Evolutionary conservation across 139 green algal species (phyloP), one percentile per base, ranked within the genome.

Genomic region (Asterochloris sp.): DNA sequence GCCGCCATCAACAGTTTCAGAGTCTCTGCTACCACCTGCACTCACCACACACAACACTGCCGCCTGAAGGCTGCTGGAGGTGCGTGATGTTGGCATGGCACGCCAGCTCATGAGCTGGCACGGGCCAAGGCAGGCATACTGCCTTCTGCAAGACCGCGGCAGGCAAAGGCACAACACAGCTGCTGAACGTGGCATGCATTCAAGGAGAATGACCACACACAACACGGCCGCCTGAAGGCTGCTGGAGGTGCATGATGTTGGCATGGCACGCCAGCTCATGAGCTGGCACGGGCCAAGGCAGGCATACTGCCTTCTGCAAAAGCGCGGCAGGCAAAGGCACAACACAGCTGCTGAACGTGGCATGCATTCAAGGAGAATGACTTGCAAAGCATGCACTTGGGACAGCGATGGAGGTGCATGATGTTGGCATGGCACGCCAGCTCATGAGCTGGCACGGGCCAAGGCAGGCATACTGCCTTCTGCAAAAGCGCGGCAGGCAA

Each of bases 21-120:
- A 10, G 16, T 26, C 63, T 81, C 77, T 12, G 63, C 77, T 21
- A 73, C 26, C 13, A 81, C 62, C 77, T 81, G 63, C 77, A 81
- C n/a, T 27, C 69, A 0, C n/a, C 24, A 26, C 21, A 54, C 38
- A 54, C 38, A 54, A 54, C 38, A 54, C 6, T 2, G 38, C 24
- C 69, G 17, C 14, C 10, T 29, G 24, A 27, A 17, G 24, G 15
- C 0, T 54, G 66, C 17, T 21, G 8, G 29, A 27, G 29, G 13
- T 17, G n/a, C 29, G 0, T 76, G 69, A 76, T 27, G 19, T 13
- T 9, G 38, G 23, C 69, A 76, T 17, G 69, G 14, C 21, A 24
- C 10, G 19, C 21, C 19, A 71, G 66, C 66, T 26, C 66, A 71
- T 71, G 17, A 12, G 66, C 66, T 71, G 66, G 17, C 17, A 26